Evolutionary conservation across 805 yeast genomes (phyloP), one percentile per base, ranked within the genome.

Genomic region (Ascoidea rubescens): DNA sequence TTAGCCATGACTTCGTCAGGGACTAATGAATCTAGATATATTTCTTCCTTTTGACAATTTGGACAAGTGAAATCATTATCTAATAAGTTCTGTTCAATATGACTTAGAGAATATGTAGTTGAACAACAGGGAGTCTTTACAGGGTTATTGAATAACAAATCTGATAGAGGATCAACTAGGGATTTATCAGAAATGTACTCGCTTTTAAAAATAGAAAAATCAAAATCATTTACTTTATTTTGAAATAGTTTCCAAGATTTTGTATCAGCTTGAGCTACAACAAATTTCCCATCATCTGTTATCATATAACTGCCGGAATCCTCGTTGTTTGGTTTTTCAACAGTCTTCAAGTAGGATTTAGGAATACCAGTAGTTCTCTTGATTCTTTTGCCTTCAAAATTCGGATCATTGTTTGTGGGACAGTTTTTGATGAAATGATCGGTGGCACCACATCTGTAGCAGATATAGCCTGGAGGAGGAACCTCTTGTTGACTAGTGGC

Each of bases 291-390:
- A 43, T 88, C 93, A 50, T 90, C 98, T 37, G 89, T 89, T 58
- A 93, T 80, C 84, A 93, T 79, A 54, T 84, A 84, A 46, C 80
- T 78, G 55, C 72, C 70, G 61, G 77, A 74, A 51, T 68, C 79
- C 48, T 78, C 84, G 45, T 82, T 87, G 0, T 80, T 75, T 31
- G 91, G 91, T 62, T 86, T 86, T 16, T 86, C 87, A 5, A 93
- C 81, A 0, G 95, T 84, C 59, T 88, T 85, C 66, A 93, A 78
- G 66, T 88, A 88, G 42, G 95, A 84, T 66, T 84, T 85, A 1
- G 99, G 99, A 62, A 93, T 93, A 82, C 99, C 99, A 0, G 98
- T 93, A 0, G 97, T 90, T 59, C 95, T 77, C 60, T 87, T 84
- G 49, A 93, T 84, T 55, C 95, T 75, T 62, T 87, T 87, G 17